Evolutionary conservation across 306 rosid species (phyloP).

Genomic region (Sicyos edulis): DNA sequence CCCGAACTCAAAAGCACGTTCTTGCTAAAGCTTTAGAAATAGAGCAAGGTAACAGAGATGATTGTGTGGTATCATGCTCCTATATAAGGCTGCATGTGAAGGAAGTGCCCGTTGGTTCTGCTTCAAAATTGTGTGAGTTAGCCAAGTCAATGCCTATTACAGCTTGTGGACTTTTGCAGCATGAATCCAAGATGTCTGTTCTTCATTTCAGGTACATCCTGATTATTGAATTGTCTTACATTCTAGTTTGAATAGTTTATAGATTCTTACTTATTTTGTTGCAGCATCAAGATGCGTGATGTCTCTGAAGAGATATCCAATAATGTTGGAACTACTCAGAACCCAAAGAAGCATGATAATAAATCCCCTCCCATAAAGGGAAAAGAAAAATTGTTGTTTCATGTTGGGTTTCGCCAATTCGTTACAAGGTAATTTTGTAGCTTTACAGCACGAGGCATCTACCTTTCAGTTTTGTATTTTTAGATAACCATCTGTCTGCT

Average conservation of each 20-base stretch:
- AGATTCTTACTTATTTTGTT: slow-evolving; percentile 9
- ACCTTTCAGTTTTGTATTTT: background rate
- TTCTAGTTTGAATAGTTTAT: background rate
- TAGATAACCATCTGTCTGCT: slow-evolving; percentile 6
- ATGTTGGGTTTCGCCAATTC: slow-evolving; percentile 96
- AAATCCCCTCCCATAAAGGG: slow-evolving; percentile 68
- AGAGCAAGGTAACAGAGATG: slow-evolving; percentile 56
- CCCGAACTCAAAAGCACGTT: slow-evolving; percentile 62
- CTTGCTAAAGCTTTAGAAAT: slow-evolving; percentile 66
- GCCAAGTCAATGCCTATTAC: slow-evolving; percentile 45
- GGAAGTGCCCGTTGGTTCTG: slow-evolving; percentile 58
- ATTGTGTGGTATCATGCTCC: slow-evolving; percentile 49
- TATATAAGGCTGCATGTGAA: slow-evolving; percentile 66
- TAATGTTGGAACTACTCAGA: background rate
- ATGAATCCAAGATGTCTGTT: slow-evolving; percentile 91
- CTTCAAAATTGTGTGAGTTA: slow-evolving; percentile 45
- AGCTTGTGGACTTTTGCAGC: slow-evolving; percentile 85
- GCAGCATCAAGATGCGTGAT: slow-evolving; percentile 83
- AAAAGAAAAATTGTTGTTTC: slow-evolving; percentile 80
- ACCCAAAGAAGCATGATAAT: slow-evolving; percentile 65
- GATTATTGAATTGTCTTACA: slow-evolving; percentile 18
- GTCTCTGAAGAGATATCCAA: background rate
- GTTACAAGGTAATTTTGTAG: slow-evolving; percentile 58
- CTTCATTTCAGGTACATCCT: slow-evolving; percentile 76
- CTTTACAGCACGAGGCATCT: background rate